These are phyloP conservation scores for Mycena maculata DNA, from an alignment of 768 basidiomycete species.

Conservation along the genomic window DNA sequence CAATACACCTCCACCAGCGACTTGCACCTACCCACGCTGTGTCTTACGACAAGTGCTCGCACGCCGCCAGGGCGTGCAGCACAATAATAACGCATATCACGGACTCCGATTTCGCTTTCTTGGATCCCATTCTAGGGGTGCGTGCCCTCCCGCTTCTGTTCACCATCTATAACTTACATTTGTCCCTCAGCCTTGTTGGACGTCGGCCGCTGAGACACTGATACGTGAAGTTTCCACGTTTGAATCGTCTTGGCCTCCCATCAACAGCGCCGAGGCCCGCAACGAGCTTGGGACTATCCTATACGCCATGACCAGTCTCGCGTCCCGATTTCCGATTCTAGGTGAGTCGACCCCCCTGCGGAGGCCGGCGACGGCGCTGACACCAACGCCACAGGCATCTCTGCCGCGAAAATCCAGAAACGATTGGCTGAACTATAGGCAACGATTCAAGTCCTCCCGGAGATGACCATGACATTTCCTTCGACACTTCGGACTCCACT, in stretches of 20 bases:
- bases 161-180: slow-evolving; percentile 22
- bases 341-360: slow-evolving; percentile 36
- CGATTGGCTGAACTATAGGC: slow-evolving; percentile 37
- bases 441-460: slow-evolving; percentile 32
- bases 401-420: slow-evolving; percentile 40
- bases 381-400: slow-evolving; percentile 23
- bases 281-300: slow-evolving; percentile 70
- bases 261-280: slow-evolving; percentile 67
- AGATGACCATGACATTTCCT: slow-evolving; percentile 33
- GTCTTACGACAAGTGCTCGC: slow-evolving; percentile 74
- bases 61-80: slow-evolving; percentile 70
- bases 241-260: slow-evolving; percentile 72
- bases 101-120: slow-evolving; percentile 73
- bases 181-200: slow-evolving; percentile 73
- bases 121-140: slow-evolving; percentile 86
- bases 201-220: slow-evolving; percentile 72
- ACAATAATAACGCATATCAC: slow-evolving; percentile 70
- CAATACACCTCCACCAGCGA: slow-evolving; percentile 72
- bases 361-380: not conserved
- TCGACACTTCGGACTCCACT: slow-evolving; percentile 19
- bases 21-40: slow-evolving; percentile 69
- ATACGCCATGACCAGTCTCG: slow-evolving; percentile 73
- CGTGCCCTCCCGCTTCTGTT: slow-evolving; percentile 42
- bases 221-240: slow-evolving; percentile 73
- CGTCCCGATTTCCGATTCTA: slow-evolving; percentile 70